These are phyloP conservation scores for Pezicula radicicola DNA, from an alignment of 2,329 filamentous ascomycete genomes.

Conservation along the genomic window DNA sequence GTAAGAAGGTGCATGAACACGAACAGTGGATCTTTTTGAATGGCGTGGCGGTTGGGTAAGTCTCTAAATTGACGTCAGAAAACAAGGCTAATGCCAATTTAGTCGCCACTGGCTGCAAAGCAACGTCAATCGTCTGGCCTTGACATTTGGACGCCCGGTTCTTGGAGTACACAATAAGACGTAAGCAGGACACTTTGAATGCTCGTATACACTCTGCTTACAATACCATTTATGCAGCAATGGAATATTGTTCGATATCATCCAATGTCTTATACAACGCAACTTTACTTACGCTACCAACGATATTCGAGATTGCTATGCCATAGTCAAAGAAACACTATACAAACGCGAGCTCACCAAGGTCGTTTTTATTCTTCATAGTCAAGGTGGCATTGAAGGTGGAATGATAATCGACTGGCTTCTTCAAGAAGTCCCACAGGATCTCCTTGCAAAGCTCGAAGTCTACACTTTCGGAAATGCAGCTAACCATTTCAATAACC, in stretches of 20 bases:
- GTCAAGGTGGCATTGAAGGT: constrained; percentile 74
- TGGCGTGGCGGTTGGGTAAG: constrained; percentile 62
- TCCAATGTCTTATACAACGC: constrained; percentile 76
- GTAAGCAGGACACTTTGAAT: constrained; percentile 26
- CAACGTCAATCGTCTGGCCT: constrained; percentile 68
- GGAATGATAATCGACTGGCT: constrained; percentile 75
- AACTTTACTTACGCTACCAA: constrained; percentile 69
- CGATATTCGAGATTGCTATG: constrained; percentile 62
- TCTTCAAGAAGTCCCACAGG: constrained; percentile 65
- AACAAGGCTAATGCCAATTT: constrained; percentile 7
- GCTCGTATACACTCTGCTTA: not conserved
- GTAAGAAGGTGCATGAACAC: constrained; percentile 42
- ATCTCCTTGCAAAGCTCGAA: constrained; percentile 66
- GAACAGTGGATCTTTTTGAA: constrained; percentile 83
- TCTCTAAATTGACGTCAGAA: constrained; percentile 14
- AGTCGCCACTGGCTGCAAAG: constrained; percentile 65
- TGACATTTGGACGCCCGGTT: constrained; percentile 69
- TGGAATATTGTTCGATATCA: constrained; percentile 72
- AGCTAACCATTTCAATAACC: constrained; percentile 81
- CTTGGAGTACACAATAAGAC: constrained; percentile 75
- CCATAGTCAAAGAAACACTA: constrained; percentile 59
- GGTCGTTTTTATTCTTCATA: constrained; percentile 72
- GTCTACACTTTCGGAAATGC: constrained; percentile 77
- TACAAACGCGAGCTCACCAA: constrained; percentile 61
- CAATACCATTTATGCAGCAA: constrained; percentile 22